Evolutionary conservation across 495 filamentous ascomycete species (phyloP).

Genomic region (Halenospora varia): DNA sequence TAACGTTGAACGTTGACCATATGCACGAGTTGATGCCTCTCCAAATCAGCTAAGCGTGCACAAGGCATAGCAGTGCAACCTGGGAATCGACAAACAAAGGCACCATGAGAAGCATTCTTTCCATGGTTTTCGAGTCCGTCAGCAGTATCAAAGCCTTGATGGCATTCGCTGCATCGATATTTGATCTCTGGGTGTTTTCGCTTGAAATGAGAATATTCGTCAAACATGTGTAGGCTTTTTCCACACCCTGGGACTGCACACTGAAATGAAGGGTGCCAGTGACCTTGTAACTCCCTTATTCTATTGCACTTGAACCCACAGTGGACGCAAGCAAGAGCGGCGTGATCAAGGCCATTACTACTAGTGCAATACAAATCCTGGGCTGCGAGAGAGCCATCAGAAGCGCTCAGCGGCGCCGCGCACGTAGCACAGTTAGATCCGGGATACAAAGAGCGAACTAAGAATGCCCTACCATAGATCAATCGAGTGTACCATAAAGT

Average conservation of each 20-base stretch:
- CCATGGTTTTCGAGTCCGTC: slow-evolving; percentile 1
- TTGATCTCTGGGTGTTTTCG: neutral
- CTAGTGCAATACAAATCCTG: neutral
- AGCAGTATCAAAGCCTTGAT: neutral
- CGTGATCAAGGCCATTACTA: neutral
- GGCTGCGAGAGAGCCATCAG: neutral
- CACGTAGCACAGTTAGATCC: neutral
- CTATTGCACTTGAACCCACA: neutral
- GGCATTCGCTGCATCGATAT: slow-evolving; percentile 5
- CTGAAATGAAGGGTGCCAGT: neutral
- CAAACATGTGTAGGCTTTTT: neutral
- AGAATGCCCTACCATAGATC: neutral
- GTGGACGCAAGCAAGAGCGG: neutral
- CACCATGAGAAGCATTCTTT: neutral
- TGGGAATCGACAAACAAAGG: slow-evolving; percentile 7
- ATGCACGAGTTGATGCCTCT: slow-evolving; percentile 26
- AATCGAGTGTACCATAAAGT: neutral
- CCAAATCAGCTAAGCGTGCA: slow-evolving; percentile 24
- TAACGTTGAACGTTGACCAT: slow-evolving; percentile 6
- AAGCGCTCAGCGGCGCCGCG: neutral
- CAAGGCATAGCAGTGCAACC: slow-evolving; percentile 25
- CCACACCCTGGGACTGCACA: slow-evolving; percentile 5
- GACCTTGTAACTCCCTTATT: neutral
- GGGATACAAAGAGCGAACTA: neutral
- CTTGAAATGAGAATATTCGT: neutral